A percentile compares a stretch with the other conserved stretches of the same genome.
phyloP scores from a whole-genome alignment of 352 stramenopile genomes.

The Thalassiosira oceanica region DNA sequence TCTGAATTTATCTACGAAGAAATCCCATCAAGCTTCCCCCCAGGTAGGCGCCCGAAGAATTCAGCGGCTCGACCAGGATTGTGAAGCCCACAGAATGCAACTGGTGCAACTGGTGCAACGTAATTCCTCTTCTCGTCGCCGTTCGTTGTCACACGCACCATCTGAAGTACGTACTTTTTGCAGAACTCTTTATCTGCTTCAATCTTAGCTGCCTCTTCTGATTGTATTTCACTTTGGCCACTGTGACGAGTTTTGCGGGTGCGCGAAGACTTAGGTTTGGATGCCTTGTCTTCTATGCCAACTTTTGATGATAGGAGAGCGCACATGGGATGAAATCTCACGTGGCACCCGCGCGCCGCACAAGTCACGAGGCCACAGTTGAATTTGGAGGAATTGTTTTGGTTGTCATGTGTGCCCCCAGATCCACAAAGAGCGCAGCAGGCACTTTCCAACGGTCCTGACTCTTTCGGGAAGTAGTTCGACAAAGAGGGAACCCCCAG shows the following conservation, averaged over 20 bases:
- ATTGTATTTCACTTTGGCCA: conserved; percentile 30
- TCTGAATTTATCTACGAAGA: not conserved
- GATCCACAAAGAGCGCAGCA: conserved; percentile 63
- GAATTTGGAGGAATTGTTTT: too few relatives aligned
- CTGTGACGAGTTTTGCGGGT: conserved; percentile 32
- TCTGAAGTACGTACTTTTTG: conserved; percentile 59
- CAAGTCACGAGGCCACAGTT: conserved; percentile 60
- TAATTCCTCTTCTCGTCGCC: conserved; percentile 9
- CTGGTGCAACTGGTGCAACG: conserved; percentile 49
- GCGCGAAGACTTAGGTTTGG: conserved; percentile 22
- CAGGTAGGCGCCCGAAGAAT: conserved; percentile 60
- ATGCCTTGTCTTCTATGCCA: conserved; percentile 5
- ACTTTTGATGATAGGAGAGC: conserved; percentile 58
- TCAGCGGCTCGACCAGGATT: conserved; percentile 53
- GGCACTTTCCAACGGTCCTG: too few relatives aligned
- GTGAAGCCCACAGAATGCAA: conserved; percentile 77
- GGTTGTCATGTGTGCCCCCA: conserved; percentile 12
- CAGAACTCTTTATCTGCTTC: conserved; percentile 56
- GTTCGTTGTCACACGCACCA: conserved; percentile 31
- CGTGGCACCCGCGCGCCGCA: conserved; percentile 60
- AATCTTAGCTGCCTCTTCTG: conserved; percentile 19
- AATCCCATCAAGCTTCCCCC: conserved; percentile 16
- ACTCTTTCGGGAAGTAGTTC: too few relatives aligned
- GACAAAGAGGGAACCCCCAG: too few relatives aligned
- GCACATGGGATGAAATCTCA: conserved; percentile 79